Conservation (phyloP, 2,329 filamentous ascomycete genomes). For the Ophiosphaerella narmari region DNA sequence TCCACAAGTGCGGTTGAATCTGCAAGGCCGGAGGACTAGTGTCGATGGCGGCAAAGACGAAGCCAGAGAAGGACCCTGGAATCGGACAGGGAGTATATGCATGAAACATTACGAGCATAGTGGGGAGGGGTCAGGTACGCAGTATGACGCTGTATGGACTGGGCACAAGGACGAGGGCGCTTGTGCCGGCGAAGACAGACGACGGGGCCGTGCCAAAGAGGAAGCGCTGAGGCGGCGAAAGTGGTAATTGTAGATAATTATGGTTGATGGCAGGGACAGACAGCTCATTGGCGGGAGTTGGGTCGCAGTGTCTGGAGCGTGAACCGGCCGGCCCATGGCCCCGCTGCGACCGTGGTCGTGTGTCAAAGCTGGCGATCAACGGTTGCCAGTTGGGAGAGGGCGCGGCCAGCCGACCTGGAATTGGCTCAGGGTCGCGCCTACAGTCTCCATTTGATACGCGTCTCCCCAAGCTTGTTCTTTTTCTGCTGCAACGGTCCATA, state of each 20-base stretch:
- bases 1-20: slow-evolving; percentile 2
- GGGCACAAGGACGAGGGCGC: not conserved
- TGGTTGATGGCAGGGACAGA: slow-evolving; percentile 19
- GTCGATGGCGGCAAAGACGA: not conserved
- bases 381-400: not conserved
- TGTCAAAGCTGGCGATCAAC: slow-evolving; percentile 4
- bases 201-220: slow-evolving; percentile 14
- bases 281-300: slow-evolving; percentile 6
- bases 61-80: no score
- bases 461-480: slow-evolving; percentile 2
- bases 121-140: not conserved
- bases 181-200: not conserved
- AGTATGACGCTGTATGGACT: slow-evolving; percentile 8
- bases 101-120: slow-evolving; percentile 5
- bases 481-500: slow-evolving; percentile 7
- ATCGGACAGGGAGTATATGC: not conserved
- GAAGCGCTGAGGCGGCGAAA: slow-evolving; percentile 11
- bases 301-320: slow-evolving; percentile 1
- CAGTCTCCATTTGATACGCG: slow-evolving; percentile 11
- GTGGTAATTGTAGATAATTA: not conserved
- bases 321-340: slow-evolving; percentile 1
- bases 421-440: slow-evolving; percentile 12
- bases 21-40: slow-evolving; percentile 1
- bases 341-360: not conserved
- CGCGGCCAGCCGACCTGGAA: not conserved